Conservation (phyloP, 176 grass and related monocot genomes). For the Echinochloa phyllopogon region DNA sequence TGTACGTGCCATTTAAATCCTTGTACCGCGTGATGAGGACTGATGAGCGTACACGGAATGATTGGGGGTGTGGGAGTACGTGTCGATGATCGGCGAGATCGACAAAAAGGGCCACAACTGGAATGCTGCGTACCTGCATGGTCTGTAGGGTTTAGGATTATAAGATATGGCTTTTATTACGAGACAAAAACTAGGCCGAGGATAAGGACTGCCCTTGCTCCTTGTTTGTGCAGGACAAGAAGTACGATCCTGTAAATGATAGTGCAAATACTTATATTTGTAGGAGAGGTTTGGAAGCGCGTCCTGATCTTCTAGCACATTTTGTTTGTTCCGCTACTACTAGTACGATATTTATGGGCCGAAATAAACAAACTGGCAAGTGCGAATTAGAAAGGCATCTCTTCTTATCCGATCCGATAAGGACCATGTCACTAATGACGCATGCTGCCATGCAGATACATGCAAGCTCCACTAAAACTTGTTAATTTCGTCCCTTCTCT, state of each 20-base stretch:
- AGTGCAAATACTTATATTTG: not conserved
- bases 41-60: constrained; percentile 1
- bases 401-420: constrained; percentile 16
- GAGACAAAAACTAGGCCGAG: constrained; percentile 14
- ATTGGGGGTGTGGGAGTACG: not conserved
- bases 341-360: not conserved
- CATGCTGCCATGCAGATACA: constrained; percentile 22
- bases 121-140: not conserved
- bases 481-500: not conserved
- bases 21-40: not conserved
- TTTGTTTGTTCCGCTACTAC: not conserved
- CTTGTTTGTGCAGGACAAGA: not conserved
- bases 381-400: not conserved
- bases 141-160: not conserved
- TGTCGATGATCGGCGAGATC: not conserved
- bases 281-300: not conserved
- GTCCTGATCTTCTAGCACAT: not conserved
- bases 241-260: not conserved
- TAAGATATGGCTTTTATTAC: not conserved
- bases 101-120: not conserved
- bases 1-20: constrained; percentile 30
- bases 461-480: constrained; percentile 3
- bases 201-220: not conserved
- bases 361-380: not conserved
- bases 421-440: not conserved